Percentiles rank a stretch among this genome's conserved stretches.
Evolutionary conservation across 768 basidiomycete genomes (phyloP).

Genomic region (Leccinum truebloodii): DNA sequence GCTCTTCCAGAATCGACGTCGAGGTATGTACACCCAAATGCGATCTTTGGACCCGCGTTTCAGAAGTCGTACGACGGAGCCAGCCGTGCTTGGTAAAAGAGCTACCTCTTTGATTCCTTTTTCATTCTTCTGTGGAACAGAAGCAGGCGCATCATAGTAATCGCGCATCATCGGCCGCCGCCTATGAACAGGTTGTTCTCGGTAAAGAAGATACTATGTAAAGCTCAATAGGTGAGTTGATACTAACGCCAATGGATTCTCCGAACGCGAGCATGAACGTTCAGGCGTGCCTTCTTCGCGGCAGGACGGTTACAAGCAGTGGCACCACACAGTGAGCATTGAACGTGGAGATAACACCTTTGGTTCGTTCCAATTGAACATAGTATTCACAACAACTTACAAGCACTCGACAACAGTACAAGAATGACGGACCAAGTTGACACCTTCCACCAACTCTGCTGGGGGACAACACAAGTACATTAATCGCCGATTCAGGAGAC

Average conservation of each 20-base stretch:
- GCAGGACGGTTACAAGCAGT: neutral
- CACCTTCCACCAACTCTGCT: neutral
- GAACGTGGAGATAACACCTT: neutral
- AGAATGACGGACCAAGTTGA: neutral
- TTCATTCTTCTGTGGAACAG: neutral
- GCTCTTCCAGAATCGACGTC: neutral
- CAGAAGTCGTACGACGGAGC: neutral
- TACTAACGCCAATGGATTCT: neutral
- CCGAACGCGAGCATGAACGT: neutral
- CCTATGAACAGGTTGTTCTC: neutral
- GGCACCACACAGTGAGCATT: too few relatives aligned
- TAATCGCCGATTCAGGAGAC: neutral
- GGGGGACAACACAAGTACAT: neutral
- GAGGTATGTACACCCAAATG: too few relatives aligned
- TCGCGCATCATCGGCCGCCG: neutral
- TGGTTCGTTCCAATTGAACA: neutral
- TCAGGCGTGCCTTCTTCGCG: neutral
- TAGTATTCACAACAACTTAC: neutral
- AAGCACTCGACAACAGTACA: neutral
- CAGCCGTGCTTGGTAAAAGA: neutral
- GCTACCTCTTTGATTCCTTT: neutral
- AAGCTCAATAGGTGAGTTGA: neutral
- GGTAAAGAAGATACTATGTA: neutral
- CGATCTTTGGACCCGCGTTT: neutral
- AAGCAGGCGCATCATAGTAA: neutral